Conservation (phyloP, 495 filamentous ascomycete species). For the Neurospora sp. region DNA sequence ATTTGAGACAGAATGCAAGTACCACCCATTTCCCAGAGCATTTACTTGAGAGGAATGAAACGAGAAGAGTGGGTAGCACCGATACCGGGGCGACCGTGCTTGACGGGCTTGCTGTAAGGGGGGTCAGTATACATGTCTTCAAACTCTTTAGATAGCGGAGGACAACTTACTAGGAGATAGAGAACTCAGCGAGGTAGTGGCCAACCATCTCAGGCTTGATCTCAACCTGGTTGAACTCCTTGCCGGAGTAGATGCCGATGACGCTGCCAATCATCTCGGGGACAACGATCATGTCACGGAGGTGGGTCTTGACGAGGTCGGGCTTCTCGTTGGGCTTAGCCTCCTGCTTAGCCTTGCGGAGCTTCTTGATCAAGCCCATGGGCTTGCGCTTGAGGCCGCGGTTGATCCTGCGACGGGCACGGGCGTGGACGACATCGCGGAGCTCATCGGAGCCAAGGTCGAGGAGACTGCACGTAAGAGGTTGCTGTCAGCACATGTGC, state of each 20-base stretch:
- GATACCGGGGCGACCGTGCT: constrained; percentile 99
- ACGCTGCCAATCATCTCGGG: constrained; percentile 98
- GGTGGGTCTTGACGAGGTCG: constrained; percentile 96
- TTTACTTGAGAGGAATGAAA: constrained; percentile 99
- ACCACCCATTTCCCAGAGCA: constrained; percentile 26
- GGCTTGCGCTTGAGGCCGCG: constrained; percentile 98
- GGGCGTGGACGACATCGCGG: constrained; percentile 97
- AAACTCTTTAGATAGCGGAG: neutral
- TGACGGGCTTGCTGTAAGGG: constrained; percentile 84
- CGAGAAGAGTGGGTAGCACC: constrained; percentile 99
- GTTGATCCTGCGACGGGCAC: constrained; percentile 97
- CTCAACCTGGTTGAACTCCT: constrained; percentile 99
- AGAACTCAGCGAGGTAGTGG: constrained; percentile 98
- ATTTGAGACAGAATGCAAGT: constrained; percentile 30
- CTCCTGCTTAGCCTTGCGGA: constrained; percentile 99
- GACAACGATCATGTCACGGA: constrained; percentile 98
- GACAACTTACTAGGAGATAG: constrained; percentile 88
- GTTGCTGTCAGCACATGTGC: constrained; percentile 9
- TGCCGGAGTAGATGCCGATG: constrained; percentile 97
- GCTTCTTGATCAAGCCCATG: constrained; percentile 99
- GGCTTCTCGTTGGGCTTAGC: constrained; percentile 99
- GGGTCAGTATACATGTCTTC: constrained; percentile 23
- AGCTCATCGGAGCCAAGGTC: constrained; percentile 98
- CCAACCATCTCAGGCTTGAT: constrained; percentile 99
- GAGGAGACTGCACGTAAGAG: constrained; percentile 51